Base-by-base conservation (phyloP, 139 green algal species). In the Spirogloea muscicola region DNA sequence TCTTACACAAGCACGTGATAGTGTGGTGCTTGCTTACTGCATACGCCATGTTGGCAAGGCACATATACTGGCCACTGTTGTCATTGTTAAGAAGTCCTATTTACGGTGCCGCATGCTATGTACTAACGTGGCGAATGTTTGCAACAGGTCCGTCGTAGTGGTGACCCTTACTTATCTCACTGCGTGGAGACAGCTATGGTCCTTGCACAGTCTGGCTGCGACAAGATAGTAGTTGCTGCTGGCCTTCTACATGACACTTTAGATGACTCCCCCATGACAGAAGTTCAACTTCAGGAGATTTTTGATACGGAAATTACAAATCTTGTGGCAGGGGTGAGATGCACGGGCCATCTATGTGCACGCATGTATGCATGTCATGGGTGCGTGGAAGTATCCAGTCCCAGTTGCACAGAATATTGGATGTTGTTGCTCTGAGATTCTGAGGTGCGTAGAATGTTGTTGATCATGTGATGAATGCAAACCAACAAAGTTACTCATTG, bases 211-310 rank as follows among this genome's bases (percentile, higher is more conserved):
- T 51, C 67, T 16, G 49, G 67, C 6, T 31, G 59, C 29, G 80
- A 86, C 52, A 48, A 62, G 9, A 43, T 49, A 3, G 57, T 70
- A 7, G 76, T 87, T 2, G 71, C 83, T 18, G 81, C 80, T 3
- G 83, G 55, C 13, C 38, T 87, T 21, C 68, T 87, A 36, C 81
- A 86, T 64, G 81, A 86, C 38, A 60, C 57, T 9, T 46, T 86
- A 6, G 81, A 86, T 68, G 58, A 77, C 43, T 76, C 82, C 16
- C 44, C 44, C 38, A 74, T 77, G 64, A 74, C 40, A n/a, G 65
- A 81, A 51, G 39, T 63, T 3, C 42, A 86, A 6, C 65, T 87
- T 29, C 7, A n/a, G 31, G 46, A 72, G 31, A 33, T 44, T 13
- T 51, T 75, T 44, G 63, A 60, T 27, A 21, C 39, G n/a, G 75